phyloP scores from a whole-genome alignment of 31 red algal genomes.

The Odonthalia washingtoniensis region DNA sequence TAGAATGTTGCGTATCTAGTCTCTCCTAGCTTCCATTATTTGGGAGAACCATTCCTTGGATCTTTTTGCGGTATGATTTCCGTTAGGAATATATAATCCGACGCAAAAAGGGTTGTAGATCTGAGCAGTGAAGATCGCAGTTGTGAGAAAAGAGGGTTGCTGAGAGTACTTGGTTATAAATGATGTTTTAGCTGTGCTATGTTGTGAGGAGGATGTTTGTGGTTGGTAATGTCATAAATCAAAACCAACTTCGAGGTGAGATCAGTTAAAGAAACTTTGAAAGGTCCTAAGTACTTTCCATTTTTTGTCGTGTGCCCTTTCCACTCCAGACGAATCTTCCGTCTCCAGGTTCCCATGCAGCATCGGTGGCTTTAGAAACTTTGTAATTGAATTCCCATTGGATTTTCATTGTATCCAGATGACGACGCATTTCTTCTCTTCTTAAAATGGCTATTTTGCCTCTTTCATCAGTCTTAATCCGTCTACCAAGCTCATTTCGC shows the following conservation, averaged over 20 bases:
- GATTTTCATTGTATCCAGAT: background rate
- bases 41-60: slow-evolving; percentile 1
- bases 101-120: slow-evolving; percentile 4
- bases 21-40: slow-evolving; percentile 34
- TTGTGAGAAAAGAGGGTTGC: too few species aligned
- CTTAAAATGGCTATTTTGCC: background rate
- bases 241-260: slow-evolving; percentile 36
- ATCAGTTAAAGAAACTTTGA: background rate
- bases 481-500: background rate
- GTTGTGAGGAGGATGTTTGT: slow-evolving; percentile 14
- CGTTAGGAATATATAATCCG: slow-evolving; percentile 25
- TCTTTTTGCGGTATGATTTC: slow-evolving; percentile 43
- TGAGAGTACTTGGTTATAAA: too few species aligned
- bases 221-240: slow-evolving; percentile 34
- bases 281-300: too few species aligned
- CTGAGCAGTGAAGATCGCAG: background rate
- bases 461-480: background rate
- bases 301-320: slow-evolving; percentile 54
- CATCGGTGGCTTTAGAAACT: background rate
- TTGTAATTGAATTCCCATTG: slow-evolving; percentile 22
- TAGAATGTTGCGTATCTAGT: slow-evolving; percentile 20
- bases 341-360: background rate
- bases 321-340: slow-evolving; percentile 31
- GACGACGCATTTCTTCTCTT: background rate
- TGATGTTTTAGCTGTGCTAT: slow-evolving; percentile 52